Evolutionary conservation across 768 basidiomycete species (phyloP).

Genomic region (Pulveroboletus frians): DNA sequence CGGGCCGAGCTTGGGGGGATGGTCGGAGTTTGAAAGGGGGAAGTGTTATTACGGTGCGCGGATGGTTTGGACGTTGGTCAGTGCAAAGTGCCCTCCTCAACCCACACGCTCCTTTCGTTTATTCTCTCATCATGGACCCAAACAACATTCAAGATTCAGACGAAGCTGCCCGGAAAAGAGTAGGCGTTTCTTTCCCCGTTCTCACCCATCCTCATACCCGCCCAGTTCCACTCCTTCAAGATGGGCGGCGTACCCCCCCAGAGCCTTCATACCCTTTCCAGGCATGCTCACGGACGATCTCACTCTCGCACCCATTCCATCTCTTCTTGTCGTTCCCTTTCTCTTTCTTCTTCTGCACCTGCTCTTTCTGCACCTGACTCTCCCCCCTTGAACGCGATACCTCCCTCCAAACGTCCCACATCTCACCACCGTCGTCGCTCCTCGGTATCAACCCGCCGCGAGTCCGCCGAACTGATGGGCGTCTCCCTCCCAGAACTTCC

Average conservation of each 20-base stretch:
- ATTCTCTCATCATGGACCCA: conserved; percentile 36
- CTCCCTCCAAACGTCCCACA: conserved; percentile 46
- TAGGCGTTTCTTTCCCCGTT: conserved; percentile 11
- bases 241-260: conserved; percentile 46
- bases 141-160: conserved; percentile 21
- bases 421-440: conserved; percentile 85
- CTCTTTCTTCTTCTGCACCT: conserved; percentile 38
- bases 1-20: no score
- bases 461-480: conserved; percentile 91
- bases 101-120: conserved; percentile 18
- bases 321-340: conserved; percentile 23
- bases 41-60: not conserved
- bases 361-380: conserved; percentile 35
- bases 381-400: conserved; percentile 20
- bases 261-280: conserved; percentile 33
- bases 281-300: conserved; percentile 37
- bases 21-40: not conserved
- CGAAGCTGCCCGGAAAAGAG: conserved; percentile 40
- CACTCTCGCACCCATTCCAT: conserved; percentile 68
- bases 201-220: not conserved
- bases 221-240: conserved; percentile 69
- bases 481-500: conserved; percentile 66
- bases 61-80: not conserved
- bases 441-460: conserved; percentile 83
- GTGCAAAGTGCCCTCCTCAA: conserved; percentile 10